Base-by-base conservation (phyloP, 805 yeast species). In the Schizosaccharomyces osmophilus region DNA sequence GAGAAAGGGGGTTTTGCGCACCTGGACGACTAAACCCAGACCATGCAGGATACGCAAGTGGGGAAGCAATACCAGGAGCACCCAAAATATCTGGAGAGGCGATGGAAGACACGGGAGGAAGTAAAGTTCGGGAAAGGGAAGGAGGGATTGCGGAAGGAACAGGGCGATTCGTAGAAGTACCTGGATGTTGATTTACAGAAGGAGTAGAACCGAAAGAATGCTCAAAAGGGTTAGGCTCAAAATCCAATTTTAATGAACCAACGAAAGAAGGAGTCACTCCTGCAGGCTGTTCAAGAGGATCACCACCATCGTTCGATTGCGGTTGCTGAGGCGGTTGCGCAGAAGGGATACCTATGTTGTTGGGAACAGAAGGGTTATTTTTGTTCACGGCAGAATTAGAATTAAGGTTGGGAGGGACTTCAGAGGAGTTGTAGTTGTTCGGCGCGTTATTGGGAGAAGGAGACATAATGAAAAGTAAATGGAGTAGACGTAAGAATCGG, bases 171-270 rank as follows among this genome's bases (percentile, higher is more conserved):
- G 32, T 55, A 15, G 36, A 19, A 19, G 19, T 6, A n/a, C 55
- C 55, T 24, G 61, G 45, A 22, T 63, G 19, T 26, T 42, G 51
- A 32, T 19, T 59, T 61, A 59, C 59, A 57, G 63, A 63, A 55
- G 62, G 62, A 57, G 80, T 82, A 2, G 81, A 73, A n/a, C 93
- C 96, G 73, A 90, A 90, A 60, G 95, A 85, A 71, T 84, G 85
- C 71, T 90, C 98, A 69, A 90, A 90, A 4, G 97, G 97, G 68
- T 90, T 90, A 9, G 93, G 95, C 71, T 93, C 98, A 63, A 88
- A 74, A 64, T 84, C 90, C 67, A 87, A 79, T 48, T 62, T 66
- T 54, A 43, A 29, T 8, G 36, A 51, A 29, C 57, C 57, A 24
- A 51, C 57, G n/a, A 22, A 48, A 13, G 48, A 62, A 15, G 61